Conservation (phyloP, 2,329 filamentous ascomycete species). For the Atkinsonella hypoxylon region DNA sequence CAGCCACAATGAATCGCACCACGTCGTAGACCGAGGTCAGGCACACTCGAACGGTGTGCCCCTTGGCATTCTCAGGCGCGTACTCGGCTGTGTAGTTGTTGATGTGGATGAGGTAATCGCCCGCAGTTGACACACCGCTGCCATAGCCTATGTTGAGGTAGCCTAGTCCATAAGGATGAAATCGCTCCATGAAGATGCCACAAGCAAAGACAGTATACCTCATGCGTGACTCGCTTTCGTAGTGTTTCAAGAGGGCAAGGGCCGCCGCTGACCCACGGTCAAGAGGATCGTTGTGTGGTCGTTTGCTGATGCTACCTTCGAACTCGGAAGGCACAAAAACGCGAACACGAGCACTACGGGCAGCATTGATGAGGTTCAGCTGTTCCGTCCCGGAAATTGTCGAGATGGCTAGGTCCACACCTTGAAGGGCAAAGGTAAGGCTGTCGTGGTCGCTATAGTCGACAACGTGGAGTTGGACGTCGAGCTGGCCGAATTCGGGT, state of each 20-base stretch:
- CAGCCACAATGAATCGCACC: conserved; percentile 57
- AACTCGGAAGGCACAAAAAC: conserved; percentile 68
- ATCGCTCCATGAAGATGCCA: conserved; percentile 65
- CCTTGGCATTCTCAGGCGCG: conserved; percentile 39
- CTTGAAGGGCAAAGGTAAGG: conserved; percentile 54
- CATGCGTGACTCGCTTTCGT: conserved; percentile 40
- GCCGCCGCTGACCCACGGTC: conserved; percentile 49
- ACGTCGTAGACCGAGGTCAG: conserved; percentile 61
- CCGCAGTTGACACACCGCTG: conserved; percentile 42
- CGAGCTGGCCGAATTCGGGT: conserved; percentile 39
- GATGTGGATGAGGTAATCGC: conserved; percentile 55
- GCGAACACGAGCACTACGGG: conserved; percentile 49
- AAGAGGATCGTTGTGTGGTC: conserved; percentile 43
- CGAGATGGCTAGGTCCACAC: conserved; percentile 64
- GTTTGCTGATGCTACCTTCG: conserved; percentile 48
- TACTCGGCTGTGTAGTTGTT: conserved; percentile 45
- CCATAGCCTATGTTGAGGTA: conserved; percentile 45
- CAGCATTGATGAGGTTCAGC: conserved; percentile 60
- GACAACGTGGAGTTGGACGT: conserved; percentile 57
- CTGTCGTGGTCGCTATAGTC: conserved; percentile 49
- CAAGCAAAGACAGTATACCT: conserved; percentile 61
- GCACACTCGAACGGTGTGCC: conserved; percentile 42
- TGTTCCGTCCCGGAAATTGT: conserved; percentile 57
- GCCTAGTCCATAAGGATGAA: conserved; percentile 54
- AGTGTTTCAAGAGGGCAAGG: conserved; percentile 42